These are phyloP conservation scores for Solanum tarijense DNA, from an alignment of 257 asterid genomes.

Conservation along the genomic window DNA sequence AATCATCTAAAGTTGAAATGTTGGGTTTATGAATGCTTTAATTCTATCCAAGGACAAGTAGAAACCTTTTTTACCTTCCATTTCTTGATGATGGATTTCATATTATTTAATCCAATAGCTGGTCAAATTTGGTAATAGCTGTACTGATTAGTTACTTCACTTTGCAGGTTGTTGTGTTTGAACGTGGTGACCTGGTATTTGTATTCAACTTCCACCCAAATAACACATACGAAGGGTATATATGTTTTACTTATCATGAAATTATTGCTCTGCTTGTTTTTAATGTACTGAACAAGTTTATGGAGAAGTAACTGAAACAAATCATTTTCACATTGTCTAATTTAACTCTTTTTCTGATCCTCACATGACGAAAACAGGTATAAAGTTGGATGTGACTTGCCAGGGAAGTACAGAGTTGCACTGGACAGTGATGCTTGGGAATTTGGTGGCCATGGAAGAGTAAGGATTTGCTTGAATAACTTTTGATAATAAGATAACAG, in stretches of 20 bases:
- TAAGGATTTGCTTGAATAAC: conserved; percentile 28
- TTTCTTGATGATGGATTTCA: neutral
- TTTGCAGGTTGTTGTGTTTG: conserved; percentile 86
- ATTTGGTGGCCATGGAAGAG: conserved; percentile 95
- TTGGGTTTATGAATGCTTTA: neutral
- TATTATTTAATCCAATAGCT: neutral
- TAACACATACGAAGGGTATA: conserved; percentile 81
- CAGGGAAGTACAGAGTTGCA: conserved; percentile 87
- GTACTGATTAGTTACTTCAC: conserved; percentile 1
- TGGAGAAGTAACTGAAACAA: neutral
- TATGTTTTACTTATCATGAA: neutral
- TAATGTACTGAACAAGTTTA: neutral
- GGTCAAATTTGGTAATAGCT: neutral
- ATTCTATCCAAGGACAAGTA: neutral
- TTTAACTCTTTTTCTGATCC: neutral
- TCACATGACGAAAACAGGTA: conserved; percentile 41
- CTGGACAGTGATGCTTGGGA: conserved; percentile 90
- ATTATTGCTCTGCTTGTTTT: conserved; percentile 3
- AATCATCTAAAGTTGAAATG: neutral
- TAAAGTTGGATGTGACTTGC: conserved; percentile 91
- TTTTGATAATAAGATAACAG: neutral
- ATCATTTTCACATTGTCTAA: neutral
- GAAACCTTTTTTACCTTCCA: neutral
- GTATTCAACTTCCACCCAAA: conserved; percentile 87
- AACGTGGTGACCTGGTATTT: conserved; percentile 83